Evolutionary conservation across 768 basidiomycete genomes (phyloP).

Genomic region (Brasilioporus rufonigricans): DNA sequence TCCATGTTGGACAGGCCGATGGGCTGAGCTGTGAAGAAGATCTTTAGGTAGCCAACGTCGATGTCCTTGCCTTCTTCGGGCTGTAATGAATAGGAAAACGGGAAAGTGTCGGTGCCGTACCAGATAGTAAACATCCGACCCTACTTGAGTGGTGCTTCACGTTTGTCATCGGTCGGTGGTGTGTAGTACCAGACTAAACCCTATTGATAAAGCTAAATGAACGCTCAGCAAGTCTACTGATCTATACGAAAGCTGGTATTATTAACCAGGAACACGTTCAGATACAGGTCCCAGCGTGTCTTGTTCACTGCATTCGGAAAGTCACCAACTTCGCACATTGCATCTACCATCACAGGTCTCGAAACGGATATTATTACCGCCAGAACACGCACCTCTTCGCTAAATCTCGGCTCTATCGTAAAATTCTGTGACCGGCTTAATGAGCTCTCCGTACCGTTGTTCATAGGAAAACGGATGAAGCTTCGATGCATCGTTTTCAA

Average conservation of each 20-base stretch:
- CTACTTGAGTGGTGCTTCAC: constrained; percentile 8
- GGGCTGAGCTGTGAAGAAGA: constrained; percentile 41
- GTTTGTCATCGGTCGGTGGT: background rate
- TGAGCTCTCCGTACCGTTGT: no score
- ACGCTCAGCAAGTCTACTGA: constrained; percentile 1
- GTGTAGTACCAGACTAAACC: constrained; percentile 10
- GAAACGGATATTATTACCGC: background rate
- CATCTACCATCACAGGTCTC: background rate
- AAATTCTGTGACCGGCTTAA: no score
- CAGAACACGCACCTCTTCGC: background rate
- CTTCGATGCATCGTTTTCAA: no score
- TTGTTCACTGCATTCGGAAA: constrained; percentile 20
- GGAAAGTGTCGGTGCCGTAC: constrained; percentile 35
- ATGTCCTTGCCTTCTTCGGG: constrained; percentile 27
- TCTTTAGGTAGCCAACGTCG: constrained; percentile 44
- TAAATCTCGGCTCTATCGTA: background rate
- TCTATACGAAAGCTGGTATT: constrained; percentile 38
- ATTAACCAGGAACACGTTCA: constrained; percentile 44
- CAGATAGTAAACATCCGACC: constrained; percentile 33
- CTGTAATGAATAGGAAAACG: constrained; percentile 34
- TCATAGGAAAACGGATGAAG: no score
- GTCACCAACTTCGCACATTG: background rate
- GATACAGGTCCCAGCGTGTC: constrained; percentile 33
- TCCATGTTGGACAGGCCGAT: constrained; percentile 34
- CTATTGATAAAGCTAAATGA: background rate